These are phyloP conservation scores for Anthracocystis walkeri DNA, from an alignment of 1,284 basidiomycete species.

Conservation along the genomic window DNA sequence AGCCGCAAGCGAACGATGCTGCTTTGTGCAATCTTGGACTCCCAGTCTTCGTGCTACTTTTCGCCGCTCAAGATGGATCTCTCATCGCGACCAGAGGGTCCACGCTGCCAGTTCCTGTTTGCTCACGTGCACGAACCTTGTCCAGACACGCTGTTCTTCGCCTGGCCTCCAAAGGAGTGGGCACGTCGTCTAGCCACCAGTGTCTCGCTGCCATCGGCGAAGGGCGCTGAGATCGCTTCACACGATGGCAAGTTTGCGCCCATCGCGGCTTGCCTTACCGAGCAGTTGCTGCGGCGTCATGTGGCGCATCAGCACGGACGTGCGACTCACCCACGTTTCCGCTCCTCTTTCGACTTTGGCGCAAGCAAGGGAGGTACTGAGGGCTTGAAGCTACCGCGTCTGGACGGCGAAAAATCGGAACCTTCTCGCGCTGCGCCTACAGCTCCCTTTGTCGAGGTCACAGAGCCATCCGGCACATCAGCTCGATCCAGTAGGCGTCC, in stretches of 20 bases:
- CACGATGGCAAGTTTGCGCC: conserved; percentile 13
- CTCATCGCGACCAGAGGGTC: conserved; percentile 17
- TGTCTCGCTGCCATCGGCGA: conserved; percentile 27
- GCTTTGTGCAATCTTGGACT: conserved; percentile 36
- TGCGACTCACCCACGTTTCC: conserved; percentile 15
- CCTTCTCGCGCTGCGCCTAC: not conserved
- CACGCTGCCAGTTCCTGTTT: conserved; percentile 42
- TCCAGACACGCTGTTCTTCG: conserved; percentile 29
- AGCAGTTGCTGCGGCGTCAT: conserved; percentile 31
- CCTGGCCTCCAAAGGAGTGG: conserved; percentile 40
- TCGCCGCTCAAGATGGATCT: conserved; percentile 33
- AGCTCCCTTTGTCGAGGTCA: conserved; percentile 13
- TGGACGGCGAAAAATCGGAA: not conserved
- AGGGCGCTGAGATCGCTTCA: conserved; percentile 22
- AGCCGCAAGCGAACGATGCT: conserved; percentile 37
- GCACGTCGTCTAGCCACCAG: conserved; percentile 18
- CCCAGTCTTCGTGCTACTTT: conserved; percentile 36
- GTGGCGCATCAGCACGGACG: conserved; percentile 7
- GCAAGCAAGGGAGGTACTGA: not conserved
- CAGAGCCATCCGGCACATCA: conserved; percentile 6
- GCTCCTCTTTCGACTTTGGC: conserved; percentile 34
- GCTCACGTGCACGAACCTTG: conserved; percentile 45
- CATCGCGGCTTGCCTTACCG: conserved; percentile 29
- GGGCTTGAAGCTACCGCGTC: conserved; percentile 1
- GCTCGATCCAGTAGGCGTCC: conserved; percentile 19